Percentiles rank a stretch among this genome's conserved stretches.
These are phyloP conservation scores for Crinitomyces ghanaensis DNA, from an alignment of 805 yeast genomes.

Conservation along the genomic window DNA sequence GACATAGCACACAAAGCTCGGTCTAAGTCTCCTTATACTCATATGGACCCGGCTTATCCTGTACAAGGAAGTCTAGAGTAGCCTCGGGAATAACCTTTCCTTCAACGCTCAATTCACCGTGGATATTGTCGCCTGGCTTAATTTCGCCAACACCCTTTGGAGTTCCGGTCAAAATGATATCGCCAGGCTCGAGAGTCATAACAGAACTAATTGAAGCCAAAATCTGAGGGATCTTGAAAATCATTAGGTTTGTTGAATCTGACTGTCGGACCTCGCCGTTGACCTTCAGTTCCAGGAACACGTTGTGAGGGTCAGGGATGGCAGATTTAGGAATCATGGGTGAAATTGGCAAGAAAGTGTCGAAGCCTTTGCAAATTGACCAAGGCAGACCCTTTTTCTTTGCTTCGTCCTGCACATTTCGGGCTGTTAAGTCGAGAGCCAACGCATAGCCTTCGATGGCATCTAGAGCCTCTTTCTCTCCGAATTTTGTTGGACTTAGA, in stretches of 20 bases:
- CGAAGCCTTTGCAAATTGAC: conserved; percentile 94
- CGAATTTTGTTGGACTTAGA: conserved; percentile 43
- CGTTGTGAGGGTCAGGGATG: conserved; percentile 67
- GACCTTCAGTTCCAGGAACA: conserved; percentile 48
- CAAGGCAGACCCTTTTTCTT: conserved; percentile 92
- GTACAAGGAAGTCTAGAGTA: conserved; percentile 40
- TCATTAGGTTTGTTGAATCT: conserved; percentile 73
- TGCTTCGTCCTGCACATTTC: conserved; percentile 92
- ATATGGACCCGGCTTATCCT: conserved; percentile 49
- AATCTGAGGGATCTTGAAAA: conserved; percentile 75
- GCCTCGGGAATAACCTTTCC: conserved; percentile 45
- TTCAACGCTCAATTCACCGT: conserved; percentile 48
- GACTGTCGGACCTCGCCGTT: conserved; percentile 60
- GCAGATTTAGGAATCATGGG: conserved; percentile 50
- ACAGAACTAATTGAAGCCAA: conserved; percentile 71
- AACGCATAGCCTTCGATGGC: conserved; percentile 79
- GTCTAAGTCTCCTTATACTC: conserved; percentile 34
- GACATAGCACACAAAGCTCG: no score
- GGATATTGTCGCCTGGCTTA: conserved; percentile 64
- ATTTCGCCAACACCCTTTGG: conserved; percentile 94
- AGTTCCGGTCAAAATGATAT: conserved; percentile 87
- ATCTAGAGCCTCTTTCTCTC: conserved; percentile 57
- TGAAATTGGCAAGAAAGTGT: conserved; percentile 88
- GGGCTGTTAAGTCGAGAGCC: conserved; percentile 88
- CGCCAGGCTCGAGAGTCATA: conserved; percentile 88